Evolutionary conservation across 2,329 filamentous ascomycete species (phyloP), one percentile per base, ranked within the genome.

Genomic region (Aureobasidium namibiae): DNA sequence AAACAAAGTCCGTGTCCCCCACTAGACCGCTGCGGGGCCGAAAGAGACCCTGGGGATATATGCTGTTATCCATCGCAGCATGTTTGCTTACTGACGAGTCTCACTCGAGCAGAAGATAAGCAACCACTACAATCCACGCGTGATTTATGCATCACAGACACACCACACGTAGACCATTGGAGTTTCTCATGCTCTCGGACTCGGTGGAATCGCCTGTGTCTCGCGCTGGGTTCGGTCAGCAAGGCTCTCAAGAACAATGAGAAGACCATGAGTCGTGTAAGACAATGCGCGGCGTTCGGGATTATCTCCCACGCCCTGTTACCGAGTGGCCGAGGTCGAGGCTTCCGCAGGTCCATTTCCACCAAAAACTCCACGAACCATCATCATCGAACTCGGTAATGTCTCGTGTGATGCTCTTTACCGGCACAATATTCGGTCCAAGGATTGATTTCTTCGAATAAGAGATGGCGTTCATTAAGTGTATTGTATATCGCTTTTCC

Each of bases 1-100:
- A 54, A 42, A 54, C 50, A 41, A 23, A 41, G 50, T 54, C 50
- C 50, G 50, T 54, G 50, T 42, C 50, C 50, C 42, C 38, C 36
- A 41, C 36, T 31, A 53, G 36, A 39, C 36, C 16, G 48, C 48
- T 52, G 34, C 36, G 49, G 49, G 49, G 49, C 49, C 50, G 50
- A 54, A 54, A 4, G 44, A 46, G 44, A 48, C 44, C 44, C 44
- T 48, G 46, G 26, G n/a, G 46, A 9, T n/a, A n/a, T n/a, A 16
- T 49, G 29, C 4, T 36, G 31, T 10, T 48, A 48, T n/a, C 42
- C 14, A 29, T 9, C 23, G 14, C 24, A 9, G 4, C 16, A 8
- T 3, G 14, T 5, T 16, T 38, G 36, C 7, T 38, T n/a, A 16
- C 3, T 14, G 36, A 16, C 9, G n/a, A 8, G 3, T 14, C 16